A percentile compares a stretch with the other conserved stretches of the same genome.
phyloP scores from a whole-genome alignment of 2,329 filamentous ascomycete genomes.

The Trichophyton mentagrophytes region DNA sequence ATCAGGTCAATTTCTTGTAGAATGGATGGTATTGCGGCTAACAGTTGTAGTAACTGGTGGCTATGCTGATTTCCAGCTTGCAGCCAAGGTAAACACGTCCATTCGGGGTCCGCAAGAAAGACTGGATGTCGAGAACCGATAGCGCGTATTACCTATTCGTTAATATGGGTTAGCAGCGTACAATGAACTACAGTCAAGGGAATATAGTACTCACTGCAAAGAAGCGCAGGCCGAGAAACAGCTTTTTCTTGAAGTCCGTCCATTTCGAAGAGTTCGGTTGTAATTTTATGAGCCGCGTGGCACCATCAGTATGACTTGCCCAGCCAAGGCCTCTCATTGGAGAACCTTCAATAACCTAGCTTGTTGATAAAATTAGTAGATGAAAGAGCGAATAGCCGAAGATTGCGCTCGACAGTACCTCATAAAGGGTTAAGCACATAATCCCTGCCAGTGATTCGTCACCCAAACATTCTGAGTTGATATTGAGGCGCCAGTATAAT shows the following conservation, averaged over 20 bases:
- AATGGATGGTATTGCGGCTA: background rate
- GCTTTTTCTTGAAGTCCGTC: background rate
- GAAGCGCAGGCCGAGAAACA: background rate
- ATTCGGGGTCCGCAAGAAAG: conserved; percentile 3
- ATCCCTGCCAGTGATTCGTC: conserved; percentile 2
- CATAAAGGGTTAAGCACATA: background rate
- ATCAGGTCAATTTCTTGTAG: background rate
- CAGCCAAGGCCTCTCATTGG: conserved; percentile 5
- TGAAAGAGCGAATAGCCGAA: background rate
- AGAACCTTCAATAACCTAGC: conserved; percentile 1
- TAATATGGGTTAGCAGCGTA: background rate
- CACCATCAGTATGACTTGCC: conserved; percentile 4
- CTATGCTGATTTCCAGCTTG: background rate
- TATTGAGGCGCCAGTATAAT: background rate
- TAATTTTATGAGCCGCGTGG: background rate
- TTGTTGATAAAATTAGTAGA: background rate
- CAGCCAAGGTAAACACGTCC: background rate
- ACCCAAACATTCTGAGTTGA: background rate
- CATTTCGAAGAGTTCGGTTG: background rate
- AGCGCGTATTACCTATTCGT: background rate
- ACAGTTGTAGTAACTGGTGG: background rate
- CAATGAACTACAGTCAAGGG: background rate
- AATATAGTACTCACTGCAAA: background rate
- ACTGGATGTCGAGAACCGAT: background rate
- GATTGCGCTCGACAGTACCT: background rate